Evolutionary conservation across 768 basidiomycete species (phyloP).

Genomic region (Suillus paluster): DNA sequence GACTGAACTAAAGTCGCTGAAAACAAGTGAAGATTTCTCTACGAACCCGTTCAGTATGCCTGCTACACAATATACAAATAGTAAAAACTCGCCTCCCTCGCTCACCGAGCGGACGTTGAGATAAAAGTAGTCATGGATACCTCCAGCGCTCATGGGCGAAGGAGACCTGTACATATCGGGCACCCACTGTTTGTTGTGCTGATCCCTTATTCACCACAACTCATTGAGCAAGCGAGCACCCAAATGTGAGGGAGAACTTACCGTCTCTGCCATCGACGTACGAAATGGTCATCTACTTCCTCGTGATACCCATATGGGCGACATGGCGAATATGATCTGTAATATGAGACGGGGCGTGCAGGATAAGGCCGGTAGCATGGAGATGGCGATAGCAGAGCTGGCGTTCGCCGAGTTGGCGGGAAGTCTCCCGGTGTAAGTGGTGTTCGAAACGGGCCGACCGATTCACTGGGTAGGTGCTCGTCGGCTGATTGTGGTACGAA

Average conservation of each 20-base stretch:
- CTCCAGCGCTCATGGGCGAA: background rate
- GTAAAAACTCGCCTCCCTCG: background rate
- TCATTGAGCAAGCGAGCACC: background rate
- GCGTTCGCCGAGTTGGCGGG: too few relatives aligned
- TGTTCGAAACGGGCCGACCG: background rate
- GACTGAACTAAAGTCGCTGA: background rate
- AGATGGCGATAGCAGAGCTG: background rate
- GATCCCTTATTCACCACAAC: background rate
- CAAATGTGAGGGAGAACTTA: background rate
- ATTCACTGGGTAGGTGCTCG: background rate
- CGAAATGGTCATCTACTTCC: background rate
- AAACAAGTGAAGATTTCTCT: background rate
- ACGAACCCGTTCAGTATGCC: background rate
- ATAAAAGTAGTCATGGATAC: background rate
- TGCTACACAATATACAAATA: background rate
- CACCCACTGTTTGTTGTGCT: background rate
- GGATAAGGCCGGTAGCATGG: background rate
- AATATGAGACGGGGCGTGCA: too few relatives aligned
- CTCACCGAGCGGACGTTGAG: constrained; percentile 1
- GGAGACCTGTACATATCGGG: background rate
- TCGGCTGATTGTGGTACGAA: background rate
- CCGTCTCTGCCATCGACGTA: constrained; percentile 7
- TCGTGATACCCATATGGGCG: background rate
- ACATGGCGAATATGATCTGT: background rate
- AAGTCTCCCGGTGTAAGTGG: too few relatives aligned